These are phyloP conservation scores for Diaporthe humulicola DNA, from an alignment of 2,329 filamentous ascomycete species.

Conservation along the genomic window DNA sequence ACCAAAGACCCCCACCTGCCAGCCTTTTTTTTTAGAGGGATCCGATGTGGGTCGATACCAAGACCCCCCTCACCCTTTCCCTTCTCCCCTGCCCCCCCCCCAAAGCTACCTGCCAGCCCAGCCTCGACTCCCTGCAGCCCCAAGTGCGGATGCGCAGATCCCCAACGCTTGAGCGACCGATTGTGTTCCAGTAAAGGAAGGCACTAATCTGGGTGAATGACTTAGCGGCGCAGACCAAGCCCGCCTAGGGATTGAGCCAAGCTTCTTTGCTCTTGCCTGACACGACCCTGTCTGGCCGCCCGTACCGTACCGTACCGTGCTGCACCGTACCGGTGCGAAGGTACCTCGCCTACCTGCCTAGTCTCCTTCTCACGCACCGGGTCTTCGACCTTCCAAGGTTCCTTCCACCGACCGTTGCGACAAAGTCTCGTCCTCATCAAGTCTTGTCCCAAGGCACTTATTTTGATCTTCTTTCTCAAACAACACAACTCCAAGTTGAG, in stretches of 20 bases:
- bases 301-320: neutral
- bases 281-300: conserved; percentile 8
- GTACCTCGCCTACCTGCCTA: neutral
- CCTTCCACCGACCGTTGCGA: conserved; percentile 18
- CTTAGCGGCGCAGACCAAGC: conserved; percentile 18
- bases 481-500: neutral
- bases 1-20: conserved; percentile 17
- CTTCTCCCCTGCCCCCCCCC: too few relatives aligned
- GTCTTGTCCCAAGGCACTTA: neutral
- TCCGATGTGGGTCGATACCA: neutral
- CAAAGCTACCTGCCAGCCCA: neutral
- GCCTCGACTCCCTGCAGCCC: conserved; percentile 1
- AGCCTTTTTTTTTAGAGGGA: neutral
- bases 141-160: conserved; percentile 18
- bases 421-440: neutral
- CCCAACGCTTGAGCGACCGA: conserved; percentile 11
- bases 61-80: neutral
- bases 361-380: neutral
- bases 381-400: neutral
- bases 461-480: neutral
- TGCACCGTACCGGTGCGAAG: neutral
- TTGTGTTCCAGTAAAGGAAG: conserved; percentile 28
- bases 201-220: conserved; percentile 24
- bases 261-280: conserved; percentile 25
- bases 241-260: conserved; percentile 29